Percentiles rank a stretch among this genome's conserved stretches.
phyloP scores from a whole-genome alignment of 2,329 filamentous ascomycete genomes.

The Bipolaris cookei region DNA sequence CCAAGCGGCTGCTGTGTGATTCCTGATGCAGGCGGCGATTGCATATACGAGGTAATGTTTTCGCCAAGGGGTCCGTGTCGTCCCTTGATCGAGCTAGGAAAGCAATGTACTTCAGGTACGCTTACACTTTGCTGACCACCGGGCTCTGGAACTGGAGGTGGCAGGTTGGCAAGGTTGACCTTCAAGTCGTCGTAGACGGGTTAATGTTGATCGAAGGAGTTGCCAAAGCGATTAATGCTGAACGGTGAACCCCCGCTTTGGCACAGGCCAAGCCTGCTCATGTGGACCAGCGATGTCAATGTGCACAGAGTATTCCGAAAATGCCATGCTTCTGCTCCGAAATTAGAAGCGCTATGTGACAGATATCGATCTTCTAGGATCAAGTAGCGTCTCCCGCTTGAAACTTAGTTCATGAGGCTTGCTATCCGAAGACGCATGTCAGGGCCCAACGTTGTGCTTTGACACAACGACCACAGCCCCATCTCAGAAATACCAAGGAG shows the following conservation, averaged over 20 bases:
- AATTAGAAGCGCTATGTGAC: neutral
- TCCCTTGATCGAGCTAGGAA: neutral
- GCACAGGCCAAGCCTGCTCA: neutral
- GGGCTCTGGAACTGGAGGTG: neutral
- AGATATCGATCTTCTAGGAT: neutral
- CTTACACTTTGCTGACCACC: neutral
- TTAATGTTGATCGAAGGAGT: neutral
- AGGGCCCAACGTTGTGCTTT: neutral
- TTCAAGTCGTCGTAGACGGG: neutral
- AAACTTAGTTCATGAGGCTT: neutral
- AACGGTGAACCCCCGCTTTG: conserved; percentile 2
- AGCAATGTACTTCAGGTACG: neutral
- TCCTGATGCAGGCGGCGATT: conserved; percentile 3
- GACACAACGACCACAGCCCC: neutral
- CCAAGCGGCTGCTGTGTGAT: conserved; percentile 12
- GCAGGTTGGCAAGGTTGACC: neutral
- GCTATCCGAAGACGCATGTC: too few relatives aligned
- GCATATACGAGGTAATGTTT: conserved; percentile 3
- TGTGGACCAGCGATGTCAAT: neutral
- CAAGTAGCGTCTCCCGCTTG: neutral
- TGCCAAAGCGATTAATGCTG: conserved; percentile 1
- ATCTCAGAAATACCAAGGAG: neutral
- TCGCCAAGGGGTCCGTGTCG: neutral
- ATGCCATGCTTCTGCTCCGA: neutral
- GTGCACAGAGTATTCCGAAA: neutral